Evolutionary conservation across 768 basidiomycete species (phyloP).

Genomic region (Cyathus striatus): DNA sequence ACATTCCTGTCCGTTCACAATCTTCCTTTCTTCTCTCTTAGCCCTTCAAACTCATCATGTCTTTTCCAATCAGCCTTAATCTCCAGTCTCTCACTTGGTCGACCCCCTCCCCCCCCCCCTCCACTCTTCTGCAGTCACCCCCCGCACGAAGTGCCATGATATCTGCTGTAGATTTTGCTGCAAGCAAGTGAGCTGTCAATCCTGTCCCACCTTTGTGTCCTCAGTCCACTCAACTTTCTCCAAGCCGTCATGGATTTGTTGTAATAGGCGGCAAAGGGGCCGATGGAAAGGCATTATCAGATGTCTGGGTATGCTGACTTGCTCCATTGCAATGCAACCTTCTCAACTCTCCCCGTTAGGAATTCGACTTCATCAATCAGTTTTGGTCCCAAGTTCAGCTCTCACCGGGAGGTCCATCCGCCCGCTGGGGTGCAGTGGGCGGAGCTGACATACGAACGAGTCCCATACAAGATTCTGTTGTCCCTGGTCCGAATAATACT

Average conservation of each 20-base stretch:
- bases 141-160: constrained; percentile 62
- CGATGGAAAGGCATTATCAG: constrained; percentile 50
- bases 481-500: constrained; percentile 61
- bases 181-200: constrained; percentile 82
- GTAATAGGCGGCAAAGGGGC: constrained; percentile 65
- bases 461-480: constrained; percentile 33
- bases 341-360: constrained; percentile 33
- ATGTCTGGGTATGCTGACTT: constrained; percentile 58
- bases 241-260: constrained; percentile 69
- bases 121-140: constrained; percentile 30
- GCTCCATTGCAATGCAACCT: constrained; percentile 1
- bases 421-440: constrained; percentile 70
- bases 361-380: constrained; percentile 69
- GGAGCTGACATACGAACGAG: constrained; percentile 60
- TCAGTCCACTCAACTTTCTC: constrained; percentile 1
- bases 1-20: constrained; percentile 57
- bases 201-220: constrained; percentile 2
- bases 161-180: constrained; percentile 66
- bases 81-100: constrained; percentile 60
- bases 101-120: constrained; percentile 41
- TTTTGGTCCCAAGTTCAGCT: constrained; percentile 68
- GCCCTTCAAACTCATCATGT: constrained; percentile 6
- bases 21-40: constrained; percentile 1
- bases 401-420: constrained; percentile 47
- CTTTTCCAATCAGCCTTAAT: constrained; percentile 43